Conservation (phyloP, 106 monocot genomes). For the Dioscorea dumetorum region DNA sequence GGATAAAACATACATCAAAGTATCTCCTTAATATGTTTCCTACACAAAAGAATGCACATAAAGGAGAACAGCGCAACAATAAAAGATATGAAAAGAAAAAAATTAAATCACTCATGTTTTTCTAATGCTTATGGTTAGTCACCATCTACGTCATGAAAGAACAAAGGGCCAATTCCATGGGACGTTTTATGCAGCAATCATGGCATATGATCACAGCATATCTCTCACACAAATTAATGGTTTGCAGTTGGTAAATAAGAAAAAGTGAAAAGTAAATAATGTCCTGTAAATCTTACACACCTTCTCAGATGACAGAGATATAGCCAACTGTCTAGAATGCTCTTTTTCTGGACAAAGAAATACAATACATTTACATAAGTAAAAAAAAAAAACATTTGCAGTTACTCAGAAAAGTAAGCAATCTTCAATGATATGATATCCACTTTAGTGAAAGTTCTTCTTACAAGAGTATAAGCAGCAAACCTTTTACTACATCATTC, state of each 20-base stretch:
- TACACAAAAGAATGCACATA: neutral
- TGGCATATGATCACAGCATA: neutral
- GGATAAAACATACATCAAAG: too few relatives aligned
- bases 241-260: neutral
- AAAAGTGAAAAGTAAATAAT: neutral
- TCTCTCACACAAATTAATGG: neutral
- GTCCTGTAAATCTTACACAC: conserved; percentile 6
- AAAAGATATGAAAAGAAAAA: neutral
- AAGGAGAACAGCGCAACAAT: neutral
- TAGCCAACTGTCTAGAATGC: conserved; percentile 18
- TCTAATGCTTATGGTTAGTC: neutral
- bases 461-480: neutral
- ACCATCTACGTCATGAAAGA: neutral
- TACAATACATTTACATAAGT: neutral
- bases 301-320: conserved; percentile 35
- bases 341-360: conserved; percentile 33
- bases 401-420: neutral
- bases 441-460: neutral
- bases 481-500: conserved; percentile 36
- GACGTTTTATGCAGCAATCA: neutral
- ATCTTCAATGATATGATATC: neutral
- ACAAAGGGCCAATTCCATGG: neutral
- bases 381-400: neutral
- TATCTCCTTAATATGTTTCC: too few relatives aligned
- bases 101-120: neutral